A percentile compares a stretch with the other conserved stretches of the same genome.
Evolutionary conservation across 108 stramenopile genomes (phyloP).

Genomic region (Epithemia pelagica): DNA sequence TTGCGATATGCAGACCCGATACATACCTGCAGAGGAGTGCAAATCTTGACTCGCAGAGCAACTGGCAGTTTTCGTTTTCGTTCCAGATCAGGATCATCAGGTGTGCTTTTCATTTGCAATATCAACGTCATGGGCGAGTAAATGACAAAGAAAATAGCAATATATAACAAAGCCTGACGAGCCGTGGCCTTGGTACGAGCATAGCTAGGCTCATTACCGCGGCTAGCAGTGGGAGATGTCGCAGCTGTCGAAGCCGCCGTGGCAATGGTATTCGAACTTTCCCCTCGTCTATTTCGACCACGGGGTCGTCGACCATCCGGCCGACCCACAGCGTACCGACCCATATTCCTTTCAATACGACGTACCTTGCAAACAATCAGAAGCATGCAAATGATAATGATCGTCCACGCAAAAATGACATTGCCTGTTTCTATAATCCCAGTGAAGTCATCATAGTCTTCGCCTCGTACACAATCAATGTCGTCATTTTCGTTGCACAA

Average conservation of each 20-base stretch:
- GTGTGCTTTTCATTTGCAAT: background rate
- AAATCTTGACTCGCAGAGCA: background rate
- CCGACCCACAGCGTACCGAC: background rate
- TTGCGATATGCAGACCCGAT: background rate
- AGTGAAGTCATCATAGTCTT: background rate
- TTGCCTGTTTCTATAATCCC: background rate
- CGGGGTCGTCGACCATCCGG: background rate
- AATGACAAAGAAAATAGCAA: background rate
- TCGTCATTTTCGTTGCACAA: background rate
- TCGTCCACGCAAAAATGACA: background rate
- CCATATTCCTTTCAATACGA: background rate
- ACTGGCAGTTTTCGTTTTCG: background rate
- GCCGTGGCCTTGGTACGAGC: background rate
- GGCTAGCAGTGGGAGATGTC: too few species aligned
- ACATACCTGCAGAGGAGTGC: background rate
- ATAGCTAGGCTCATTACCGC: background rate
- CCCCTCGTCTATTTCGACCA: background rate
- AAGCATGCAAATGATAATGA: background rate
- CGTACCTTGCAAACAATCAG: background rate
- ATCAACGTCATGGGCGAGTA: background rate
- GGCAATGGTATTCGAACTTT: too few species aligned
- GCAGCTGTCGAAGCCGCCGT: too few species aligned
- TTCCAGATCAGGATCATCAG: background rate
- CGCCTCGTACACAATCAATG: background rate
- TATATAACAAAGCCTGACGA: background rate